Evolutionary conservation across 441 rosid genomes (phyloP), one percentile per base, ranked within the genome.

Genomic region (Pelargonium australe): DNA sequence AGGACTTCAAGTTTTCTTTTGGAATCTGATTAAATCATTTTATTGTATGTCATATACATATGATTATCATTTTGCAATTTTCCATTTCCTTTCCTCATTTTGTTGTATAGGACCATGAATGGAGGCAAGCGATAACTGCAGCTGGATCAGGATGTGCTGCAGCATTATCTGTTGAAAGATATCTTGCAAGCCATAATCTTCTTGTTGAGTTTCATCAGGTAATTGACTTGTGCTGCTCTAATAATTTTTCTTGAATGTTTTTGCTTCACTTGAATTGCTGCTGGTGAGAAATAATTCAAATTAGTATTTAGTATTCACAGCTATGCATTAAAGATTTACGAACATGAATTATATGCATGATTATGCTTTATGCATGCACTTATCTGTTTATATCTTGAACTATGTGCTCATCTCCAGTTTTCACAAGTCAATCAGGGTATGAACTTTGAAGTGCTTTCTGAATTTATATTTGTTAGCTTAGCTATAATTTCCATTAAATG

Each of bases 201-300:
- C 61, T 55, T 55, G 61, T 55, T 55, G 61, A 55, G 20, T 55
- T 55, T 55, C 61, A 55, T 55, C 61, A 16, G 61, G 61, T 55
- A 55, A 55, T 17, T 20, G 23, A 7, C 61, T 55, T 55, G 61
- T 14, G 23, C 13, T 47, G 53, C 14, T 55, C 61, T 5, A 55
- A 9, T 16, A 55, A 9, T 16, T 55, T 55, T 55, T 55, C 61
- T 55, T 5, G 23, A 16, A 55, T 16, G 23, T 16, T 20, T 20
- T 55, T 55, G 23, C 61, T 55, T 55, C 61, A 55, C 61, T 55
- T 55, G 61, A 16, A 17, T 55, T 55, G 58, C n/a, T 55, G 58
- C n/a, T 7, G 17, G 5, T 51, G 58, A 51, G 61, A 55, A 55
- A 55, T 55, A 5, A 55, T 55, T 55, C 20, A 53, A n/a, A 14